Evolutionary conservation across 2,329 filamentous ascomycete species (phyloP), one percentile per base, ranked within the genome.

Genomic region (Fusarium sp.): DNA sequence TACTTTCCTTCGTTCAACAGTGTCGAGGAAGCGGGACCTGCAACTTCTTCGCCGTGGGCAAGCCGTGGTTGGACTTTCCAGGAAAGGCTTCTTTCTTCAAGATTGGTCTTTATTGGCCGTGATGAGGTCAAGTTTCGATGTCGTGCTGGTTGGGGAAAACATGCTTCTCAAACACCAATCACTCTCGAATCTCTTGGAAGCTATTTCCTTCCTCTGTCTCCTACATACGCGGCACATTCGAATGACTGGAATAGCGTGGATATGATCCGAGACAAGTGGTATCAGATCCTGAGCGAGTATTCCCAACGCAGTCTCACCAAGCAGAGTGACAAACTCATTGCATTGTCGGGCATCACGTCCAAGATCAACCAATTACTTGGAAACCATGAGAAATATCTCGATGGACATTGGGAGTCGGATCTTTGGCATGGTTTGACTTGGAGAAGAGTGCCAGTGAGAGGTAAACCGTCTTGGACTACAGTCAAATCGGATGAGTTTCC

Each of bases 241-340:
- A 58, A 38, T 1, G 54, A 58, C 6, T 58, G 54, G 54, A 58
- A 58, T 2, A 58, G 6, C 2, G 54, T 38, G 1, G 54, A 65
- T 0, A 62, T 56, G 52, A 57, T 68, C 34, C 42, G 42, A 13
- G 40, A 31, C 9, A 60, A 61, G 27, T 68, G 66, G 66, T 68
- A 68, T 37, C 56, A 45, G 27, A 31, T 65, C 24, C n/a, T 68
- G 1, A 24, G 56, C 18, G 37, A 60, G 35, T 69, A 69, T 37
- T 60, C 66, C 4, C 18, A 35, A 29, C 62, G 66, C 6, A 50
- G 37, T 20, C 66, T 69, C 10, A 69, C 66, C 13, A 34, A 59
- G 22, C 56, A 65, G 31, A 69, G 62, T 14, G 66, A 69, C n/a
- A 69, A 65, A 7, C 31, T 65, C 11, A 24, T 69, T 7, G 54